Conservation (phyloP, 768 basidiomycete genomes). For the Rhizopogon sp. region DNA sequence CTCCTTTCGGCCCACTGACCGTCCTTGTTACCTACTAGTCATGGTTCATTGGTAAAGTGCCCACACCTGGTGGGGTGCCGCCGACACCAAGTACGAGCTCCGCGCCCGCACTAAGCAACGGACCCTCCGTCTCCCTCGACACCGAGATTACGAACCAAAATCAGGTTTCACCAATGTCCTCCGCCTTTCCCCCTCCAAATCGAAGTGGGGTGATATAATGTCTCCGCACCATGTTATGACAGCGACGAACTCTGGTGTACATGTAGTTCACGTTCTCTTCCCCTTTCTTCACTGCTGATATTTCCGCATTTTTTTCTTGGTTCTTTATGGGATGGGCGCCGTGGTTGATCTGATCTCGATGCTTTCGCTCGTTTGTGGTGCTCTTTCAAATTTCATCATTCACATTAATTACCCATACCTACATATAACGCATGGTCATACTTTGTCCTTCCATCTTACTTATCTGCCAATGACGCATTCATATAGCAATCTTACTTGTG, state of each 20-base stretch:
- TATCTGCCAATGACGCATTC: not conserved
- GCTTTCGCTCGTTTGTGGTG: conserved; percentile 23
- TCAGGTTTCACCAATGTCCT: conserved; percentile 74
- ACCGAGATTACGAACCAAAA: conserved; percentile 40
- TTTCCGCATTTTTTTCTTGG: conserved; percentile 16
- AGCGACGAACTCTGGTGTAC: conserved; percentile 7
- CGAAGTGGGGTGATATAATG: conserved; percentile 13
- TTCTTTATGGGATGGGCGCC: conserved; percentile 14
- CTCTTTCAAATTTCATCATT: conserved; percentile 8
- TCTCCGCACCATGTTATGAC: conserved; percentile 3
- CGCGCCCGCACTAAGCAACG: conserved; percentile 26
- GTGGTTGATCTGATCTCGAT: conserved; percentile 11
- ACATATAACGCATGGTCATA: conserved; percentile 1
- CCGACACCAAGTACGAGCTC: conserved; percentile 47
- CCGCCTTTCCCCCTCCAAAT: conserved; percentile 58
- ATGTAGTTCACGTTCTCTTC: conserved; percentile 15
- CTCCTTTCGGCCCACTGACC: not conserved
- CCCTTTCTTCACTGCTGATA: conserved; percentile 10
- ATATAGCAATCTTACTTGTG: no score
- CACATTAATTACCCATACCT: not conserved
- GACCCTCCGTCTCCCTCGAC: conserved; percentile 22
- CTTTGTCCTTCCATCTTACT: not conserved
- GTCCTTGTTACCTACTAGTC: conserved; percentile 38
- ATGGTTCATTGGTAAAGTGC: conserved; percentile 93
- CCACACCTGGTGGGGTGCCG: conserved; percentile 36